These are phyloP conservation scores for Coccomyxa sp. DNA, from an alignment of 139 green algal species.

Conservation along the genomic window DNA sequence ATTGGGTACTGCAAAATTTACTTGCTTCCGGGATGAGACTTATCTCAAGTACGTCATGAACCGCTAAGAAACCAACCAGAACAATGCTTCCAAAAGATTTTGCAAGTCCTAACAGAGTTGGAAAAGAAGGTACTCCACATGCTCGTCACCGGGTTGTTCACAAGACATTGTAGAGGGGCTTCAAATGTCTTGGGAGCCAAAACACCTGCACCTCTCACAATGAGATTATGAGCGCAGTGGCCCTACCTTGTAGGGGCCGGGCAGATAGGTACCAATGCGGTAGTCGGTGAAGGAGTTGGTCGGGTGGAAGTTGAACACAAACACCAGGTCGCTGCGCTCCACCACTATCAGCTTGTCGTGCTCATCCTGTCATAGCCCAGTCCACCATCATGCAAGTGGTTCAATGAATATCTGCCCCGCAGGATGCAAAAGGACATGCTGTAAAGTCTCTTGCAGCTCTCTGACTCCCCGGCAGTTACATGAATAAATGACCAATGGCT, in stretches of 20 bases:
- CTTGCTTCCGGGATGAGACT: too few species aligned
- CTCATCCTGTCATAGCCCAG: conserved; percentile 56
- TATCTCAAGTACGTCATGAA: too few species aligned
- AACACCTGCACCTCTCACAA: background rate
- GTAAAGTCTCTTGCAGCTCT: too few species aligned
- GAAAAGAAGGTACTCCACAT: background rate
- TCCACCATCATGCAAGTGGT: background rate
- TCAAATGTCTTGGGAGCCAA: background rate
- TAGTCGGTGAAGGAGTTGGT: conserved; percentile 86
- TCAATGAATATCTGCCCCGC: background rate
- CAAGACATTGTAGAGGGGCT: background rate
- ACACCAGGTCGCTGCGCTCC: conserved; percentile 93
- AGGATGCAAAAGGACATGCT: too few species aligned
- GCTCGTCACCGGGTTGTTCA: background rate
- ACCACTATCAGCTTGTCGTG: conserved; percentile 93
- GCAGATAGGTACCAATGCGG: conserved; percentile 74
- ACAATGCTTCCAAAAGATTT: too few species aligned
- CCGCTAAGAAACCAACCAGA: too few species aligned
- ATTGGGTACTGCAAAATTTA: too few species aligned
- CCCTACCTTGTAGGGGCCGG: conserved; percentile 50
- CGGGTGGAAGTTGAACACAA: conserved; percentile 99
- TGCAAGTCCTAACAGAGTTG: too few species aligned
- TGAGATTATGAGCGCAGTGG: background rate
- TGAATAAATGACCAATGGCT: too few species aligned
- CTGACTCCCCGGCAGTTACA: too few species aligned